Evolutionary conservation across 768 basidiomycete species (phyloP), one percentile per base, ranked within the genome.

Genomic region (Boletus vermiculosoides): DNA sequence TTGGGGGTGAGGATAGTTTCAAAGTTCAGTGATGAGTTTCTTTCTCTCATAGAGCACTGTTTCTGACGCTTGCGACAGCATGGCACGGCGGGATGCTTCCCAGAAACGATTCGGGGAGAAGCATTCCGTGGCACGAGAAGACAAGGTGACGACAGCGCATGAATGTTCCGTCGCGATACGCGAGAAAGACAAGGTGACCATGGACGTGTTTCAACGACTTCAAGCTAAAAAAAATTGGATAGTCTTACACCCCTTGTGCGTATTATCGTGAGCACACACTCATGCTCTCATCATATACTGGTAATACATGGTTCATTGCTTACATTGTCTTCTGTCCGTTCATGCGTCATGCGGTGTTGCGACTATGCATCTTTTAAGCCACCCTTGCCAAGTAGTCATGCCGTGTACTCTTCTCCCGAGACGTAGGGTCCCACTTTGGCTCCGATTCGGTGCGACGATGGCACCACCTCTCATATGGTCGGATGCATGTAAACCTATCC

Each of bases 1-100:
- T 95, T 74, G 92, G 93, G 23, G 91, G 91, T 28, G 85, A 86
- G 0, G 87, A 90, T 64, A 87, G 88, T 65, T 96, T 96, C 73
- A 81, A 76, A 59, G 89, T 1, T 9, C 9, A 31, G 10, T 31
- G 1, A 31, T 31, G 30, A 31, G 9, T 31, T 31, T 31, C 30
- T 31, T 31, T 31, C 10, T 31, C 30, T 12, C 31, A 33, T 5
- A 1, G 6, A 3, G 28, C 28, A 4, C 6, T 28, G 28, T 28
- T 28, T 3, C 28, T 28, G 28, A 28, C 28, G 6, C 6, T 28
- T 28, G 28, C 6, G 28, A 28, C 28, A 28, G 28, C 28, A 28
- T 28, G 6, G 28, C 28, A 6, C 28, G 28, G 6, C 28, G 6
- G 28, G 3, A 28, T 28, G 28, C 28, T 28, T 1, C 5, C 28